Base-by-base conservation (phyloP, 2,329 filamentous ascomycete genomes). In the Aspergillus nomiae region DNA sequence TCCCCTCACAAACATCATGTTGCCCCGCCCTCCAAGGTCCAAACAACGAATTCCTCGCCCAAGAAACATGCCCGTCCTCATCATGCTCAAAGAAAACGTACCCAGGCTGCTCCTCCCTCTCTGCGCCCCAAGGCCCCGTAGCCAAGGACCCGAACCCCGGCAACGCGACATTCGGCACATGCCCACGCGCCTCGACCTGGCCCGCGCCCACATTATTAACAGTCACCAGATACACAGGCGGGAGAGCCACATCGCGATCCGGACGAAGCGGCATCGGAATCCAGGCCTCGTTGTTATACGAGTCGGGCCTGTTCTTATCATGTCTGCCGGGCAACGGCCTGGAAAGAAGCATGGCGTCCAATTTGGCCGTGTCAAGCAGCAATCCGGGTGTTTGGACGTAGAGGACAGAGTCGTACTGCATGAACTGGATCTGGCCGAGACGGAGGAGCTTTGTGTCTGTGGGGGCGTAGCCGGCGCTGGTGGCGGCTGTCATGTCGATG, bases 321-420 rank as follows among this genome's bases (percentile, higher is more conserved):
- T 77, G 71, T 30, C 70, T 62, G 19, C 74, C 67, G 2, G 77
- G 77, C 4, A 79, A 63, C 2, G 76, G 74, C 4, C 71, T 69
- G 16, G 72, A 74, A 19, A 76, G 67, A n/a, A 82, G 68, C 46
- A 80, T 66, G 4, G 71, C 60, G 60, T 82, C 79, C 19, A 82
- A 64, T 30, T 73, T 76, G 8, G 70, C 69, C 0, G 71, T 74
- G 54, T 82, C 74, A 32, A 80, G 66, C 0, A 79, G 64, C 48
- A 82, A 61, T 0, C 80, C 80, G 0, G 80, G 80, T 1, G 77
- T 76, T 43, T 76, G 77, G 4, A 82, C 67, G 65, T 80, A 82
- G 1, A 82, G 65, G 0, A 81, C 76, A 45, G 78, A 76, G 56
- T 81, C 78, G 64, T 82, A 82, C 41, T 76, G 75, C 72, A 76